Evolutionary conservation across 208 protist genomes (phyloP), one percentile per base, ranked within the genome.

Genomic region (Wallacemonas sp.): DNA sequence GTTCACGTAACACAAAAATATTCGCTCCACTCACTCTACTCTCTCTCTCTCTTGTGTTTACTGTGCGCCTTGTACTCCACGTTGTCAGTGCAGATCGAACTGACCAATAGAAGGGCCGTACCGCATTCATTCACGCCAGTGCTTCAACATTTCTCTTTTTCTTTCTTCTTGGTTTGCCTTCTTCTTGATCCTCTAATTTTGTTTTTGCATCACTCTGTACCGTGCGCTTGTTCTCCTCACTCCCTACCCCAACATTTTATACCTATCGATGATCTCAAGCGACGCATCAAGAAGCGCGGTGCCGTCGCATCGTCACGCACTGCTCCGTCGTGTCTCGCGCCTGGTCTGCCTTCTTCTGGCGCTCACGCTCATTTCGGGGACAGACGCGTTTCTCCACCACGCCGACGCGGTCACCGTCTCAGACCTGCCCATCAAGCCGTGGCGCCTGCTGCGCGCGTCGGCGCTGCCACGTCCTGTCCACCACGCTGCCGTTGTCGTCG

Each of bases 381-480:
- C 2, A 32, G 27, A 17, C 4, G 23, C 6, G 17, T 17, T 55
- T 33, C 8, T 17, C 6, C 8, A 32, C 8, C 6, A 30, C 3
- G 19, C 30, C 16, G 19, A 55, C 48, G 26, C 2, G 6, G 4
- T 32, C 30, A 33, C 30, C 17, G 26, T 19, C 12, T 6, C 9
- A 11, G 52, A 58, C 52, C 4, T 58, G 17, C 29, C 52, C 14
- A 58, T 58, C 52, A 58, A 58, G 52, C 52, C 52, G 6, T 58
- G 52, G 52, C 52, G 23, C n/a, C 4, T 58, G 6, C 30, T 58
- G 4, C 30, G n/a, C 14, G 29, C 52, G 14, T 33, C 52, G 9
- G 9, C 52, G 11, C 52, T 58, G 2, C 11, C 52, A 0, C 26
- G 29, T 14, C 52, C 52, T 0, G 52, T 39, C n/a, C 30, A 58